phyloP scores from a whole-genome alignment of 169 alveolate genomes.

The Plasmodium gonderi region DNA sequence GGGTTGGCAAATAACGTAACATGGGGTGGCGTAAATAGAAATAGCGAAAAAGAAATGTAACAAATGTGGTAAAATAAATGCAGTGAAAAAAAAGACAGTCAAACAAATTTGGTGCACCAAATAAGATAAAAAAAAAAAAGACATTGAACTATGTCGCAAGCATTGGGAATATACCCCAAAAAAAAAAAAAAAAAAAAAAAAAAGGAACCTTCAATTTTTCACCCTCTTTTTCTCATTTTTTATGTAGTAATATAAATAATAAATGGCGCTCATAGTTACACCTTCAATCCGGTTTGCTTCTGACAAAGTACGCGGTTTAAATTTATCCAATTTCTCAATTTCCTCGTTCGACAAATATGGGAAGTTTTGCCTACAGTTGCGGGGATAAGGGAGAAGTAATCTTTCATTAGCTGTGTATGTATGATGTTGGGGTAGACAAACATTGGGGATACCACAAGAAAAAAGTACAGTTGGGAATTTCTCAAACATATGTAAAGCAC shows the following conservation, averaged over 20 bases:
- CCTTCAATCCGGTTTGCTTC: conserved; percentile 84
- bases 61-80: too few relatives aligned
- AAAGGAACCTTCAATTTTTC: background rate
- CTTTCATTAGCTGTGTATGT: too few relatives aligned
- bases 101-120: background rate
- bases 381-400: background rate
- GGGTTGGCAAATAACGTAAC: too few relatives aligned
- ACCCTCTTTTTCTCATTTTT: conserved; percentile 13
- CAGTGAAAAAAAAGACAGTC: background rate
- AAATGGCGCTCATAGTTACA: conserved; percentile 76
- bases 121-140: background rate
- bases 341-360: conserved; percentile 84
- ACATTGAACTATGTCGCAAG: background rate
- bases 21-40: background rate
- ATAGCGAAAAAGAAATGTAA: background rate
- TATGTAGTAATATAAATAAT: conserved; percentile 59
- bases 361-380: conserved; percentile 17
- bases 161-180: background rate
- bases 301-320: conserved; percentile 79
- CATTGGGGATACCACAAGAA: too few relatives aligned
- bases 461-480: too few relatives aligned
- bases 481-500: too few relatives aligned
- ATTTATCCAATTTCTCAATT: conserved; percentile 79
- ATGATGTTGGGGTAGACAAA: too few relatives aligned
- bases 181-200: background rate